Percentiles rank a stretch among this genome's conserved stretches.
Evolutionary conservation across 2,329 filamentous ascomycete species (phyloP).

Genomic region (Periconia digitata): DNA sequence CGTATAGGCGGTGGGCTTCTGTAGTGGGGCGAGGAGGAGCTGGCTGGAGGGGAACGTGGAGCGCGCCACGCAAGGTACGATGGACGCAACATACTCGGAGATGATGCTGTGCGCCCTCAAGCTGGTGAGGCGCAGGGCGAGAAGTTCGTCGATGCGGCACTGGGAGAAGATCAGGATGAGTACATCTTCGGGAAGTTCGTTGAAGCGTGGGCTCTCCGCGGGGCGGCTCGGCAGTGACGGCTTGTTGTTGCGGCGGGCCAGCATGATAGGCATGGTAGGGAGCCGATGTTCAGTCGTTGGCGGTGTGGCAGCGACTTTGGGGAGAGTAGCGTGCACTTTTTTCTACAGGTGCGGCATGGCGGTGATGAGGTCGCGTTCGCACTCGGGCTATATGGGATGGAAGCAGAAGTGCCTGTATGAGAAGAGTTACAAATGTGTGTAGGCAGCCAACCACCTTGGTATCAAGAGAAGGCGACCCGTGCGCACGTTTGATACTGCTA

Average conservation of each 20-base stretch:
- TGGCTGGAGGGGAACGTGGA: constrained; percentile 26
- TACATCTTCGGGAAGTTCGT: constrained; percentile 30
- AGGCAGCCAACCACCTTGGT: too few relatives aligned
- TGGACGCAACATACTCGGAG: constrained; percentile 25
- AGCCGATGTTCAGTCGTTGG: background rate
- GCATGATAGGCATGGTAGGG: background rate
- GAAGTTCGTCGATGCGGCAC: constrained; percentile 32
- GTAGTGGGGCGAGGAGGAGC: constrained; percentile 16
- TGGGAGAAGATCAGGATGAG: constrained; percentile 31
- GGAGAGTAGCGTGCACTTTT: background rate
- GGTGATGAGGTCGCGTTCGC: too few relatives aligned
- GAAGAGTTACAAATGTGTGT: too few relatives aligned
- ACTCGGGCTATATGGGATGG: too few relatives aligned
- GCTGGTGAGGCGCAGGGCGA: constrained; percentile 22
- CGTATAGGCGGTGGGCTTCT: constrained; percentile 9
- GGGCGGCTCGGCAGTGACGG: constrained; percentile 3
- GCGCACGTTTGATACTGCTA: background rate
- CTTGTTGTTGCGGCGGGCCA: constrained; percentile 1
- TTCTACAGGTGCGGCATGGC: background rate
- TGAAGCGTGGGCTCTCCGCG: constrained; percentile 10
- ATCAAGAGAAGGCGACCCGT: background rate
- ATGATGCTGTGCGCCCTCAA: constrained; percentile 24
- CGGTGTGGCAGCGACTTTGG: background rate
- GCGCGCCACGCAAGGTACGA: constrained; percentile 29
- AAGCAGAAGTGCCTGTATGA: too few relatives aligned